These are phyloP conservation scores for Aegilops speltoides DNA, from an alignment of 176 grass and related monocot species.

Conservation along the genomic window DNA sequence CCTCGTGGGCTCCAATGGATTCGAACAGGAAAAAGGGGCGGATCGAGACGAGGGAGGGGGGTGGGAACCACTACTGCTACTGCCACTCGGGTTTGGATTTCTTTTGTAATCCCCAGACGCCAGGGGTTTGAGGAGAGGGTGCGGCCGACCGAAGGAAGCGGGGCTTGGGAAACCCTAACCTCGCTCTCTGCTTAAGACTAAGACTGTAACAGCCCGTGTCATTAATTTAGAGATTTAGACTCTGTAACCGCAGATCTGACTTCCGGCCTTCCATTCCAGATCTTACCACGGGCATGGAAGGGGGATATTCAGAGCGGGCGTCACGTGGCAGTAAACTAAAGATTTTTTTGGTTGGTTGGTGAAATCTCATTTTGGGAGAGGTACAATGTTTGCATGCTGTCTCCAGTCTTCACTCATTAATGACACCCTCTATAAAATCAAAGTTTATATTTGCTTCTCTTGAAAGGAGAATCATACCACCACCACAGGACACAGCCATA, in stretches of 20 bases:
- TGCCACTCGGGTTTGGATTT: no score
- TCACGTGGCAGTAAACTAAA: slow-evolving; percentile 25
- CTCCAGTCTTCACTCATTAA: neutral
- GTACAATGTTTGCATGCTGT: neutral
- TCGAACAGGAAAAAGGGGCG: slow-evolving; percentile 39
- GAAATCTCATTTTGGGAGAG: slow-evolving; percentile 8
- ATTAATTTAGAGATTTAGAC: neutral
- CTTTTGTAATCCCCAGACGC: no score
- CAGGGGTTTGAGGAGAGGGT: no score
- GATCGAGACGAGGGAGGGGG: slow-evolving; percentile 19
- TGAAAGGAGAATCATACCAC: no score
- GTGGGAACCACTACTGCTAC: slow-evolving; percentile 17
- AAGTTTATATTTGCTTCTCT: neutral
- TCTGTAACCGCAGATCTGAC: slow-evolving; percentile 46
- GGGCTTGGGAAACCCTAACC: no score
- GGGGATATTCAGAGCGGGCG: slow-evolving; percentile 24
- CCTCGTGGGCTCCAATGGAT: slow-evolving; percentile 60
- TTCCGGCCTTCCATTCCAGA: slow-evolving; percentile 42
- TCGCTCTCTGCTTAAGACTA: no score
- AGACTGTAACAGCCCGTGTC: neutral
- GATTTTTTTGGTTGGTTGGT: neutral
- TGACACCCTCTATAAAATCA: neutral
- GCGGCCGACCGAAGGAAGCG: no score
- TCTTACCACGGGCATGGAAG: slow-evolving; percentile 32
- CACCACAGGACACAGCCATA: no score